Conservation (phyloP, 768 basidiomycete genomes). For the Russula virescens region DNA sequence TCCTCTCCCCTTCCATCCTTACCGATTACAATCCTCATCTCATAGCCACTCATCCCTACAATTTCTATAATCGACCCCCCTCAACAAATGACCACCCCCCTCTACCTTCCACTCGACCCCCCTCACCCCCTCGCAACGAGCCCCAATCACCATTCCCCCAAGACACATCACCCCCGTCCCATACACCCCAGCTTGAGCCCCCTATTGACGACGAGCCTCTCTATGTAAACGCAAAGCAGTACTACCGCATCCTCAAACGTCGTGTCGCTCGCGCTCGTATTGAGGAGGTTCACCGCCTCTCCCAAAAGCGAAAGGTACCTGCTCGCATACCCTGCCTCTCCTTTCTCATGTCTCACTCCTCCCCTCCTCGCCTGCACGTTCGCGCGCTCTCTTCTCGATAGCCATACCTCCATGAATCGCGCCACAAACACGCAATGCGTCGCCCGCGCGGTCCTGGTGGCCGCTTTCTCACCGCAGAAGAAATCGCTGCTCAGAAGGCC, state of each 20-base stretch:
- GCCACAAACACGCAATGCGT: conserved; percentile 97
- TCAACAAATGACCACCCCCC: conserved; percentile 27
- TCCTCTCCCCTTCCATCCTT: conserved; percentile 17
- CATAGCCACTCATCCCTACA: conserved; percentile 20
- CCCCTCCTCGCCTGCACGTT: not conserved
- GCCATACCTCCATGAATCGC: conserved; percentile 98
- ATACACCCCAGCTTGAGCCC: conserved; percentile 34
- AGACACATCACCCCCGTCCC: conserved; percentile 25
- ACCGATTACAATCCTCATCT: conserved; percentile 7
- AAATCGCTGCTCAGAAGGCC: conserved; percentile 79
- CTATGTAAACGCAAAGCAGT: conserved; percentile 99
- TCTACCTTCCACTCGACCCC: conserved; percentile 19
- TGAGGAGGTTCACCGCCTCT: conserved; percentile 90
- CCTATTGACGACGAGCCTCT: conserved; percentile 91
- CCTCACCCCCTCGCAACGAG: conserved; percentile 18
- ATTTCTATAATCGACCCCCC: conserved; percentile 27
- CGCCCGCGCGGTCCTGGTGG: conserved; percentile 96
- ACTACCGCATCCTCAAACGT: conserved; percentile 96
- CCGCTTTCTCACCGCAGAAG: conserved; percentile 93
- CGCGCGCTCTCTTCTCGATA: conserved; percentile 30
- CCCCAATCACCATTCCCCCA: conserved; percentile 13
- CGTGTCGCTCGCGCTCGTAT: conserved; percentile 85
- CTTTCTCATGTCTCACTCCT: conserved; percentile 6
- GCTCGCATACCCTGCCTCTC: not conserved
- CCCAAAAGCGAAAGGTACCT: conserved; percentile 82